Evolutionary conservation across 2,329 filamentous ascomycete genomes (phyloP).

Genomic region (Pestalotiopsis sp.): DNA sequence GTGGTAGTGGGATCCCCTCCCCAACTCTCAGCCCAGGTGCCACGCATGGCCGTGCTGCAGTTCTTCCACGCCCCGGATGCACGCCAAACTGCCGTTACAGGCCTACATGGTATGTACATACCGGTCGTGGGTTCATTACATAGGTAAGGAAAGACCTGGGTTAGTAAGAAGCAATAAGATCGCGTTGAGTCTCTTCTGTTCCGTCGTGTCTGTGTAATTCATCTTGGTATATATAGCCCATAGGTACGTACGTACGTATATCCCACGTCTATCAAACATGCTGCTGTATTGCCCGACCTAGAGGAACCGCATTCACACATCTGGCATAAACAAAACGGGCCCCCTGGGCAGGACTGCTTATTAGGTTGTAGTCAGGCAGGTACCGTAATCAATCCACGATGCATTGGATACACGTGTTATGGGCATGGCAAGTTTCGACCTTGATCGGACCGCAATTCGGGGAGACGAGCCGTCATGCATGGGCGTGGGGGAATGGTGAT

Average conservation of each 20-base stretch:
- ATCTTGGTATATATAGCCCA: too few species aligned
- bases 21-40: not conserved
- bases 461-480: not conserved
- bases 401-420: not conserved
- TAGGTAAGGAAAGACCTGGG: too few species aligned
- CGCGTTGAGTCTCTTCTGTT: too few species aligned
- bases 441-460: not conserved
- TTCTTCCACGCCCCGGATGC: slow-evolving; percentile 2
- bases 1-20: not conserved
- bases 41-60: not conserved
- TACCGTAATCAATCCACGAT: not conserved
- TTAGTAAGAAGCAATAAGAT: too few species aligned
- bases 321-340: too few species aligned
- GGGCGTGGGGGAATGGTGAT: not conserved
- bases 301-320: too few species aligned
- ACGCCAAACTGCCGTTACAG: slow-evolving; percentile 9
- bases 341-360: not conserved
- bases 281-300: too few species aligned
- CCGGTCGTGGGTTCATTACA: not conserved
- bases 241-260: too few species aligned
- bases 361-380: not conserved
- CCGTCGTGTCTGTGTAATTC: too few species aligned
- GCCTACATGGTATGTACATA: not conserved
- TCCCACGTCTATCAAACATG: too few species aligned
- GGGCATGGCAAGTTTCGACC: not conserved